Base-by-base conservation (phyloP, 805 yeast genomes). In the Saccharomyces eubayanus region DNA sequence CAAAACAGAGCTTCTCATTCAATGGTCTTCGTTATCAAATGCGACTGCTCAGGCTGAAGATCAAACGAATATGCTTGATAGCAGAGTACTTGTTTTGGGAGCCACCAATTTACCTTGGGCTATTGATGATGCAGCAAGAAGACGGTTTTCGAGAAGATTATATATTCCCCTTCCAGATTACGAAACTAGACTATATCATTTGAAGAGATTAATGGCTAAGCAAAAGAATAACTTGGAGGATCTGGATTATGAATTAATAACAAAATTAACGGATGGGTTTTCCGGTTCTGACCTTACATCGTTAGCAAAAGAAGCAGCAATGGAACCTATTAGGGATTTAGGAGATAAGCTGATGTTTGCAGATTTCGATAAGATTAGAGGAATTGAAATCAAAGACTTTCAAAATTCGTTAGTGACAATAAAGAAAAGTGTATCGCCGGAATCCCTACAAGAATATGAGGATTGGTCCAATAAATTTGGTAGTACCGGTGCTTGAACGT, bases 61-160 rank as follows among this genome's bases (percentile, higher is more conserved):
- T 1, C 60, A 69, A 5, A 71, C 76, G 27, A 75, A 74, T 31
- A 79, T 75, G 53, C 63, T 67, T 16, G 72, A 67, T 45, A 80
- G 80, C 49, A 75, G 97, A 50, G 98, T 92, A 3, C 76, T 92
- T 47, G 96, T 92, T 2, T 72, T 92, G 46, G 97, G 97, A 0
- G 98, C 98, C 0, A 92, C 99, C 0, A 92, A 92, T 67, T 71
- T 94, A 59, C 99, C 99, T 0, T 92, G 99, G 99, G 87, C 89
- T 2, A 90, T 88, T 55, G 99, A 92, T 69, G 99, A 92, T 64
- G 98, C 98, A 3, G 99, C 98, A 0, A 76, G 98, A 62, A 79
- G 99, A 66, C 78, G 99, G 59, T 92, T 92, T 69, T 96, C 90
- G 8, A 80, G 96, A 59, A 75, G 98, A 53, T 95, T 89, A 64